Conservation (phyloP, 305 asterid species). For the Striga hermonthica region DNA sequence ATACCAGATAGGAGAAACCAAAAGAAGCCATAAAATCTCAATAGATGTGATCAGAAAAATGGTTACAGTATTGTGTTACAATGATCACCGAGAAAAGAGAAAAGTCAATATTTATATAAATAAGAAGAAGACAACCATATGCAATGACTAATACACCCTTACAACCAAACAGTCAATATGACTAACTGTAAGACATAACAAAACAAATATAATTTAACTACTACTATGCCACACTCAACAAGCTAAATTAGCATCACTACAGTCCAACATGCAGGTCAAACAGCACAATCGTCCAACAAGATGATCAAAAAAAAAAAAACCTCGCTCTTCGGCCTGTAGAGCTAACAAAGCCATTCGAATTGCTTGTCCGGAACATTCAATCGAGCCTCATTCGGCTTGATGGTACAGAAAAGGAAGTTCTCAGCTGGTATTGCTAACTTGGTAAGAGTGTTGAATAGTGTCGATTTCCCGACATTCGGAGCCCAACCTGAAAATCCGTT, state of each 20-base stretch:
- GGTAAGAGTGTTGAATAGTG: conserved; percentile 93
- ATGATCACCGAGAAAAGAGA: too few species aligned
- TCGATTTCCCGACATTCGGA: conserved; percentile 97
- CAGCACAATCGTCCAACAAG: conserved; percentile 10
- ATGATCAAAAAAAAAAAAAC: conserved; percentile 35
- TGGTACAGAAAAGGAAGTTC: conserved; percentile 94
- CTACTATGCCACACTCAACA: too few species aligned
- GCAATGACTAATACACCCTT: too few species aligned
- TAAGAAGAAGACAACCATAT: too few species aligned
- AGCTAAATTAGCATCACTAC: background rate
- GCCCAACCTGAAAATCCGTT: conserved; percentile 61
- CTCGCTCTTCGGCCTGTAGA: conserved; percentile 94
- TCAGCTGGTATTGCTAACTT: conserved; percentile 96
- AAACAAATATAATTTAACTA: too few species aligned
- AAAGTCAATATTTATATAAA: too few species aligned
- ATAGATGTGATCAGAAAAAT: too few species aligned
- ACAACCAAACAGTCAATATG: too few species aligned
- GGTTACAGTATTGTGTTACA: too few species aligned
- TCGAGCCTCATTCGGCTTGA: conserved; percentile 97
- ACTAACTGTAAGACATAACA: too few species aligned
- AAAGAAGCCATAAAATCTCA: too few species aligned
- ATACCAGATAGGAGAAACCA: too few species aligned
- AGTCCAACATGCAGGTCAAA: background rate
- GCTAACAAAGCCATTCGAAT: conserved; percentile 90
- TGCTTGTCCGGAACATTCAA: conserved; percentile 89